phyloP scores from a whole-genome alignment of 163 green algal species.

The Volvox carteri region DNA sequence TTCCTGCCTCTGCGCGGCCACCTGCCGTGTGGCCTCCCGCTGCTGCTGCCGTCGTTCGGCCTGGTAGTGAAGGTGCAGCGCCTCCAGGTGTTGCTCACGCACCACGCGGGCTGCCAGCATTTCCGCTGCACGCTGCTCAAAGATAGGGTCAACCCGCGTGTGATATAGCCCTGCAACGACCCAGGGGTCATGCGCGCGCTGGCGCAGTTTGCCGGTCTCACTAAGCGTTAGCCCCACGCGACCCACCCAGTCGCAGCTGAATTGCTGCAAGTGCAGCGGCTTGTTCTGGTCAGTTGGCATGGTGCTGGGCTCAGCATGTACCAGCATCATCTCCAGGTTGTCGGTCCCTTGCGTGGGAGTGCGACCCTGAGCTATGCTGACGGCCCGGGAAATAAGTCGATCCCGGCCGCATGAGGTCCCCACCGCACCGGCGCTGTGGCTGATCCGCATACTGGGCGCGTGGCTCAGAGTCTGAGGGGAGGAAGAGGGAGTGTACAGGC shows the following conservation, averaged over 20 bases:
- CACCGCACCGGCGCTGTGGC: not conserved
- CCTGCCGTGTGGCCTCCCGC: not conserved
- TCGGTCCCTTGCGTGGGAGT: slow-evolving; percentile 11
- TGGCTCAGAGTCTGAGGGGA: slow-evolving; percentile 11
- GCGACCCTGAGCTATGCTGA: slow-evolving; percentile 55
- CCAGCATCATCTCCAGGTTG: slow-evolving; percentile 45
- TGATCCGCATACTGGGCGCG: slow-evolving; percentile 34
- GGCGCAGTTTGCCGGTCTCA: slow-evolving; percentile 42
- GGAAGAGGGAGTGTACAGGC: not conserved
- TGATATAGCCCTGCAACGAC: slow-evolving; percentile 26
- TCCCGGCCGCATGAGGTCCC: not conserved
- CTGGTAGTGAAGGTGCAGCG: slow-evolving; percentile 35
- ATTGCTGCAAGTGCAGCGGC: slow-evolving; percentile 43
- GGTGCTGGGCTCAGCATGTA: slow-evolving; percentile 49
- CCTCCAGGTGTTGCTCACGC: slow-evolving; percentile 41
- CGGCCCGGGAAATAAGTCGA: slow-evolving; percentile 46
- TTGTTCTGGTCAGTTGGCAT: slow-evolving; percentile 12
- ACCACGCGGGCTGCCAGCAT: slow-evolving; percentile 36
- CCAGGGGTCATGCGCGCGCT: slow-evolving; percentile 16
- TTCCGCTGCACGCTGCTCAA: slow-evolving; percentile 20
- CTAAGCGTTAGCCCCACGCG: slow-evolving; percentile 39
- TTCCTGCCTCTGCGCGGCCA: slow-evolving; percentile 8
- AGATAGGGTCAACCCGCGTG: slow-evolving; percentile 11
- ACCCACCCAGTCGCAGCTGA: slow-evolving; percentile 55
- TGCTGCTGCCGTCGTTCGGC: slow-evolving; percentile 30